Evolutionary conservation across 805 yeast species (phyloP).

Genomic region (Debaryomyces hansenii): DNA sequence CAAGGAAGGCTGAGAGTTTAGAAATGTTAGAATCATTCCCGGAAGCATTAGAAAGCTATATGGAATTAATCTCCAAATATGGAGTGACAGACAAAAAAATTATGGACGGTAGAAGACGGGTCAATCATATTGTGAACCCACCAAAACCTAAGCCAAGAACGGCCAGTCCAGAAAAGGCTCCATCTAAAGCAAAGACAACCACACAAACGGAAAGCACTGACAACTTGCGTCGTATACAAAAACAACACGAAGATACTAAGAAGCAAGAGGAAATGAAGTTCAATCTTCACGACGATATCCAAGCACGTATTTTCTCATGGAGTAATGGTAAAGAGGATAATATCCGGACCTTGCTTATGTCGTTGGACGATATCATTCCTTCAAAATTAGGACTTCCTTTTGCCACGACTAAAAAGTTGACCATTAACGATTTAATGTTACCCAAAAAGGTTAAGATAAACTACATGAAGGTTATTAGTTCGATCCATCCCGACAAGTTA

Average conservation of each 20-base stretch:
- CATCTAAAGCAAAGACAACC: slow-evolving; percentile 2
- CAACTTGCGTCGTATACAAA: slow-evolving; percentile 48
- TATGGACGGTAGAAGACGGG: slow-evolving; percentile 82
- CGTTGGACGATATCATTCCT: slow-evolving; percentile 66
- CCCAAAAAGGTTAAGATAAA: slow-evolving; percentile 85
- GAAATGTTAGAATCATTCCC: slow-evolving; percentile 75
- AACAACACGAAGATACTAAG: slow-evolving; percentile 46
- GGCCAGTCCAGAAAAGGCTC: slow-evolving; percentile 12
- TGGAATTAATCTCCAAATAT: slow-evolving; percentile 54
- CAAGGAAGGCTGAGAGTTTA: slow-evolving; percentile 77
- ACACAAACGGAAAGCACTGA: slow-evolving; percentile 4
- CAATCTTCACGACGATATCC: slow-evolving; percentile 62
- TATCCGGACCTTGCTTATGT: slow-evolving; percentile 70
- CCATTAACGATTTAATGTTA: slow-evolving; percentile 74
- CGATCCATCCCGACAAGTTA: slow-evolving; percentile 84
- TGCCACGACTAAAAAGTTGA: slow-evolving; percentile 37
- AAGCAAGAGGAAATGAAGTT: slow-evolving; percentile 48
- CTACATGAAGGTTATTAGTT: slow-evolving; percentile 79
- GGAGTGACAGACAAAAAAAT: slow-evolving; percentile 65
- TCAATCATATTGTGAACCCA: slow-evolving; percentile 65
- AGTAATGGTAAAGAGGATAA: slow-evolving; percentile 75
- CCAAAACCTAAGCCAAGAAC: slow-evolving; percentile 10
- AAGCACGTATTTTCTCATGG: slow-evolving; percentile 59
- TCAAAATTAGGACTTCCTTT: slow-evolving; percentile 28
- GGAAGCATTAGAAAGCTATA: slow-evolving; percentile 64